Conservation (phyloP, 257 asterid genomes). For the Sherardia arvensis region DNA sequence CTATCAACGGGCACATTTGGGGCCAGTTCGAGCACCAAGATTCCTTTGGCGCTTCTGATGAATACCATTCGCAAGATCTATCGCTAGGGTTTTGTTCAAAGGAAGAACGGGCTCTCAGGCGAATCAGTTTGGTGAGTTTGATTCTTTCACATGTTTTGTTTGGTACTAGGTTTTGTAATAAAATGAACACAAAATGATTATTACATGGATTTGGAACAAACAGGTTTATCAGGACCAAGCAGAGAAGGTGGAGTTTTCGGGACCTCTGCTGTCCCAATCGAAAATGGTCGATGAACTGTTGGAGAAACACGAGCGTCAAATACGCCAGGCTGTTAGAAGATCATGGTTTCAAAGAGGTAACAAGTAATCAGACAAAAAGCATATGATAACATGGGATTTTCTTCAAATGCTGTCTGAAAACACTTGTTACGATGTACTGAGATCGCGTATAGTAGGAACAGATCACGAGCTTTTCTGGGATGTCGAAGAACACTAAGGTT, state of each 20-base stretch:
- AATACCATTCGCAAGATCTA: constrained; percentile 81
- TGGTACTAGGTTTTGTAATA: not conserved
- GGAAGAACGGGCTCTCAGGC: constrained; percentile 58
- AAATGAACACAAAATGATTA: constrained; percentile 3
- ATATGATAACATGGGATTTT: not conserved
- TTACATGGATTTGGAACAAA: constrained; percentile 31
- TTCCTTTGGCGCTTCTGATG: constrained; percentile 68
- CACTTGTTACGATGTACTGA: not conserved
- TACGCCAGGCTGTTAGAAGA: constrained; percentile 84
- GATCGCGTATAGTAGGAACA: not conserved
- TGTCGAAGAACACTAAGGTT: not conserved
- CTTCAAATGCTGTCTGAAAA: no score
- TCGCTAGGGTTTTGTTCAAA: constrained; percentile 55
- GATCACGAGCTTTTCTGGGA: not conserved
- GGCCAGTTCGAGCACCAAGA: constrained; percentile 65
- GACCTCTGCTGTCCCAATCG: constrained; percentile 80
- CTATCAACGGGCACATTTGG: constrained; percentile 43
- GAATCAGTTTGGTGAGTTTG: constrained; percentile 50
- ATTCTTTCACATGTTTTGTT: not conserved
- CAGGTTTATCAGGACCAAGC: constrained; percentile 75
- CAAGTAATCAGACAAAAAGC: not conserved
- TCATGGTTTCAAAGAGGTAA: constrained; percentile 88
- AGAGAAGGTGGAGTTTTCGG: constrained; percentile 90
- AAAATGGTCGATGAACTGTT: constrained; percentile 70
- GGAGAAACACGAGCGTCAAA: constrained; percentile 80